phyloP scores from a whole-genome alignment of 2,329 filamentous ascomycete genomes.

The Colletotrichum tanaceti region DNA sequence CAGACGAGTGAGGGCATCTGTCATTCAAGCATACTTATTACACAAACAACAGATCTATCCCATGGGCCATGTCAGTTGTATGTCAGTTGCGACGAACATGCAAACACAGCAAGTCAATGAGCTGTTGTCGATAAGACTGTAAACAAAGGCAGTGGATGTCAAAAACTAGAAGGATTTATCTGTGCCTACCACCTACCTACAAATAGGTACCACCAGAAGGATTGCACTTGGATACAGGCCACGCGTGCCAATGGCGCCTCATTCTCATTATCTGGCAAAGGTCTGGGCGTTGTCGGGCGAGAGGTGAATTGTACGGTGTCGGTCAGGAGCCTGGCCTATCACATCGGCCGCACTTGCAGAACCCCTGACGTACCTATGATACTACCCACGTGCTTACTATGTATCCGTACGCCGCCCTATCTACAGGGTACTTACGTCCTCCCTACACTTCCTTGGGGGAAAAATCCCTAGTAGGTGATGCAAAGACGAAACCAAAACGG shows the following conservation, averaged over 20 bases:
- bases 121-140: not conserved
- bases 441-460: too few species aligned
- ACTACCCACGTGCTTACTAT: not conserved
- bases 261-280: not conserved
- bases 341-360: slow-evolving; percentile 18
- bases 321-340: slow-evolving; percentile 14
- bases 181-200: too few species aligned
- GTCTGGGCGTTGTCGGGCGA: slow-evolving; percentile 8
- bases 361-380: slow-evolving; percentile 31
- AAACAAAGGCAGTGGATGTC: slow-evolving; percentile 2
- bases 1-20: not conserved
- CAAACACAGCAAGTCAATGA: not conserved
- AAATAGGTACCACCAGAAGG: not conserved
- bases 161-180: not conserved
- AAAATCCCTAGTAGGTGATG: slow-evolving; percentile 12
- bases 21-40: too few species aligned
- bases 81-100: not conserved
- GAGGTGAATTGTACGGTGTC: slow-evolving; percentile 20
- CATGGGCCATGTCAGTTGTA: not conserved
- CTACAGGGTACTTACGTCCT: too few species aligned
- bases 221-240: not conserved
- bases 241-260: slow-evolving; percentile 7
- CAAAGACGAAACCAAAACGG: slow-evolving; percentile 3
- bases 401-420: too few species aligned
- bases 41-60: not conserved